Conservation (phyloP, 2,329 filamentous ascomycete genomes). For the Neurospora sp. region DNA sequence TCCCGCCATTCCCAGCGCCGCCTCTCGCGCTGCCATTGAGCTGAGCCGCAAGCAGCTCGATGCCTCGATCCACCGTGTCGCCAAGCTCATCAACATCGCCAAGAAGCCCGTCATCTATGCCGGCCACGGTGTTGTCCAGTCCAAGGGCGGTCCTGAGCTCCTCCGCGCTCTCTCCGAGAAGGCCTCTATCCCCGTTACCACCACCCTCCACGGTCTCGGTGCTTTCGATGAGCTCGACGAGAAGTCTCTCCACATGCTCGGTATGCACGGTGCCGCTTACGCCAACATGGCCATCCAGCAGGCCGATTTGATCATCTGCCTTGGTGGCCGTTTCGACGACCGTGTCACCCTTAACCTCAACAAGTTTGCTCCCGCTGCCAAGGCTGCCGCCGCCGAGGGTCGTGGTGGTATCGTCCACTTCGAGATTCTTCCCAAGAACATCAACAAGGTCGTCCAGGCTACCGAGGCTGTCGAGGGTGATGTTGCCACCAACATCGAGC, state of each 20-base stretch:
- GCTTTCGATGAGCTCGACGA: slow-evolving; percentile 87
- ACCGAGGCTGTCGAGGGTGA: slow-evolving; percentile 94
- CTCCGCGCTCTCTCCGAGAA: slow-evolving; percentile 85
- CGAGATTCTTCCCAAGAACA: slow-evolving; percentile 99
- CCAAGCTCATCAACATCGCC: slow-evolving; percentile 71
- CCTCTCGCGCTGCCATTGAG: slow-evolving; percentile 70
- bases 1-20: slow-evolving; percentile 75
- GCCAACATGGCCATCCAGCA: slow-evolving; percentile 98
- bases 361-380: slow-evolving; percentile 85
- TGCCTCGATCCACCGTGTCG: slow-evolving; percentile 64
- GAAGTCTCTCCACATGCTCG: slow-evolving; percentile 95
- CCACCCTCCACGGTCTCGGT: slow-evolving; percentile 87
- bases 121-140: slow-evolving; percentile 77
- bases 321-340: slow-evolving; percentile 92
- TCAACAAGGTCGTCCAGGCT: slow-evolving; percentile 97
- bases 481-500: slow-evolving; percentile 66
- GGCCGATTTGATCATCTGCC: slow-evolving; percentile 87
- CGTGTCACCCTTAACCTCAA: slow-evolving; percentile 74
- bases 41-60: slow-evolving; percentile 62
- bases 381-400: slow-evolving; percentile 70
- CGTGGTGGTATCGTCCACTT: slow-evolving; percentile 95
- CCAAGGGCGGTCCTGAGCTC: slow-evolving; percentile 66
- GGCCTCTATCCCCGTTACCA: slow-evolving; percentile 85
- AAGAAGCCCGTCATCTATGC: slow-evolving; percentile 96
- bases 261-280: slow-evolving; percentile 95